These are phyloP conservation scores for Pleurotus eryngii DNA, from an alignment of 768 basidiomycete species.

Conservation along the genomic window DNA sequence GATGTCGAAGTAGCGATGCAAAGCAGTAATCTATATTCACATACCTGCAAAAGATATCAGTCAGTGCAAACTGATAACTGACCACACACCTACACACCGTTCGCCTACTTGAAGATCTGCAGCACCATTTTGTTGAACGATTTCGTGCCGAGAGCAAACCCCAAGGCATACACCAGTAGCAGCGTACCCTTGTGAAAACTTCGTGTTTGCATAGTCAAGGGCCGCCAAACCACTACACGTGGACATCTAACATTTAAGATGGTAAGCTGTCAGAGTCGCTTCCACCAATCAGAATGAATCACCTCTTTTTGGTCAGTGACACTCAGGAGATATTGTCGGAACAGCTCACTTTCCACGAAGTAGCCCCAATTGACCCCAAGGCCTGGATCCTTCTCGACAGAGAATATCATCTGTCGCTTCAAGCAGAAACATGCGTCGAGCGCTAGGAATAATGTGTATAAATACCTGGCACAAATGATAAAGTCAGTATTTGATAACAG, in stretches of 20 bases:
- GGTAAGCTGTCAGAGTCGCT: too few species aligned
- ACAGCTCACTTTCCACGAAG: slow-evolving; percentile 22
- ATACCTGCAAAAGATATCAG: slow-evolving; percentile 19
- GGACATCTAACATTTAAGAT: too few species aligned
- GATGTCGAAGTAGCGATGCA: slow-evolving; percentile 14
- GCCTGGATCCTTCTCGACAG: slow-evolving; percentile 21
- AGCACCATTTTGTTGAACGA: slow-evolving; percentile 21
- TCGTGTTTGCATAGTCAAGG: slow-evolving; percentile 19
- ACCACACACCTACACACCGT: neutral
- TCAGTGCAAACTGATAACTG: neutral
- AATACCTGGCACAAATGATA: slow-evolving; percentile 9
- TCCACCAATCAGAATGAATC: slow-evolving; percentile 2
- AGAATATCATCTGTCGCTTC: slow-evolving; percentile 24
- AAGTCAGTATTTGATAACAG: neutral
- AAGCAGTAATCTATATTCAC: slow-evolving; percentile 35
- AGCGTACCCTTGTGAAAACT: slow-evolving; percentile 17
- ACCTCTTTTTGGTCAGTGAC: slow-evolving; percentile 20
- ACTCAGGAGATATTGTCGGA: slow-evolving; percentile 19
- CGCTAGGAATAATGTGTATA: slow-evolving; percentile 24
- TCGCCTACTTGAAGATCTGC: slow-evolving; percentile 24
- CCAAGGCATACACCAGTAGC: slow-evolving; percentile 24
- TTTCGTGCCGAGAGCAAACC: slow-evolving; percentile 27
- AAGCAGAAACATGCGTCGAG: slow-evolving; percentile 32
- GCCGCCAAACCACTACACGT: slow-evolving; percentile 22
- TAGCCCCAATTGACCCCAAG: slow-evolving; percentile 26